Evolutionary conservation across 441 rosid genomes (phyloP), one percentile per base, ranked within the genome.

Genomic region (Jatropha multifida): DNA sequence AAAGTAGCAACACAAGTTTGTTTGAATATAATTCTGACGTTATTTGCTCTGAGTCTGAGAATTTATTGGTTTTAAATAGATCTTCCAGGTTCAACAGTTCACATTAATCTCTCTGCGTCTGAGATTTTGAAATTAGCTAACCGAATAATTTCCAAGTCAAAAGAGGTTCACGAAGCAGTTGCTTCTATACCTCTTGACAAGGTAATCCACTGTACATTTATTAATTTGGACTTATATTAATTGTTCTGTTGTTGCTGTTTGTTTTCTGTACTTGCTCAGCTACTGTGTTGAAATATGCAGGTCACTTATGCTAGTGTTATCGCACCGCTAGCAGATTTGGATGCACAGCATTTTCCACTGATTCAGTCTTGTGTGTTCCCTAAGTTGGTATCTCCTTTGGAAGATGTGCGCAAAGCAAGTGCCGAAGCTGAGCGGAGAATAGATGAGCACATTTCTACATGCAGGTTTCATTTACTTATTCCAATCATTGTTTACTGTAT

Each of bases 121-220:
- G 98, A 88, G 77, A 92, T 95, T 84, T 79, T 88, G 75, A 89
- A 89, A 46, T 77, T 93, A 72, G 90, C 90, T 60, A 92, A 89
- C 74, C 84, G 83, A 75, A 81, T 95, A 4, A 84, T 92, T 17
- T 83, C 88, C 17, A 87, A 84, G 81, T 95, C 97, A 14, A 90
- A 87, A 73, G 81, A 78, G 76, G 91, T 95, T 76, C 93, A 92
- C 76, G 91, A 90, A 70, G 74, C 79, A 2, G 93, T 92, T 55
- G 95, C 96, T 69, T 92, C 89, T 42, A 88, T 93, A 82, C 90
- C 98, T 32, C 82, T 92, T 6, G 92, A 92, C 69, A 90, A 90
- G 94, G 99, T 90, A 81, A 6, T 54, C 49, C 11, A 20, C 18
- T 4, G 17, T 56, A 20, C 54, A 61, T 65, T 68, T 27, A 27